Evolutionary conservation across 768 basidiomycete species (phyloP).

Genomic region (Tricholoma terreum): DNA sequence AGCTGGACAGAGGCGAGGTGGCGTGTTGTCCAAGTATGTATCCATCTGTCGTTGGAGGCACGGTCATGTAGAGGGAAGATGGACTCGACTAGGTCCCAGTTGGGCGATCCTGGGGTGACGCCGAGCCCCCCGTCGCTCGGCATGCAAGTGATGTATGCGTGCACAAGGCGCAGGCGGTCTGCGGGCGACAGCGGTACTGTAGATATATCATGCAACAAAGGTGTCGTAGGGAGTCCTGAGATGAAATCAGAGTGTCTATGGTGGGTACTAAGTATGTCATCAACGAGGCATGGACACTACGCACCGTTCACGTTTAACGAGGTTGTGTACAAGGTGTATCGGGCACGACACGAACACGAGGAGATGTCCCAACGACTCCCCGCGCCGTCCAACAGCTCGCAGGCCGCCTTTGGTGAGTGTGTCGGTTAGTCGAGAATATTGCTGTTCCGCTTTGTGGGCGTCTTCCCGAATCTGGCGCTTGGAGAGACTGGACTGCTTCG

Average conservation of each 20-base stretch:
- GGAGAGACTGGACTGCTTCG: conserved; percentile 45
- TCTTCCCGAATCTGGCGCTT: conserved; percentile 64
- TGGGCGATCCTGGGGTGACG: conserved; percentile 63
- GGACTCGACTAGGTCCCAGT: conserved; percentile 80
- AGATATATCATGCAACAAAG: conserved; percentile 37
- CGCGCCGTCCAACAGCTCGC: conserved; percentile 69
- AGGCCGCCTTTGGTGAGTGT: conserved; percentile 62
- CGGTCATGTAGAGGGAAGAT: conserved; percentile 85
- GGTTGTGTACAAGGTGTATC: conserved; percentile 51
- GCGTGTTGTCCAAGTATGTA: conserved; percentile 67
- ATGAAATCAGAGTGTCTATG: conserved; percentile 73
- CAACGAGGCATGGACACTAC: conserved; percentile 19
- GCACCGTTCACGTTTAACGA: conserved; percentile 75
- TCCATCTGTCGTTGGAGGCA: conserved; percentile 77
- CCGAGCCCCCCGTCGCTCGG: conserved; percentile 81
- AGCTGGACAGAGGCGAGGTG: conserved; percentile 62
- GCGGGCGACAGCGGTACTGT: conserved; percentile 56
- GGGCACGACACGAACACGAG: conserved; percentile 76
- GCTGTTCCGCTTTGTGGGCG: conserved; percentile 59
- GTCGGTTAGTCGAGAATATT: conserved; percentile 64
- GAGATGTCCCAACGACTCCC: conserved; percentile 73
- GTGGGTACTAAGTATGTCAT: not conserved
- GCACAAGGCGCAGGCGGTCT: conserved; percentile 77
- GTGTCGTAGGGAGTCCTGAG: conserved; percentile 62
- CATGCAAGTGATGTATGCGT: conserved; percentile 67